Conservation (phyloP, 2,329 filamentous ascomycete genomes). For the Fusarium sp. region DNA sequence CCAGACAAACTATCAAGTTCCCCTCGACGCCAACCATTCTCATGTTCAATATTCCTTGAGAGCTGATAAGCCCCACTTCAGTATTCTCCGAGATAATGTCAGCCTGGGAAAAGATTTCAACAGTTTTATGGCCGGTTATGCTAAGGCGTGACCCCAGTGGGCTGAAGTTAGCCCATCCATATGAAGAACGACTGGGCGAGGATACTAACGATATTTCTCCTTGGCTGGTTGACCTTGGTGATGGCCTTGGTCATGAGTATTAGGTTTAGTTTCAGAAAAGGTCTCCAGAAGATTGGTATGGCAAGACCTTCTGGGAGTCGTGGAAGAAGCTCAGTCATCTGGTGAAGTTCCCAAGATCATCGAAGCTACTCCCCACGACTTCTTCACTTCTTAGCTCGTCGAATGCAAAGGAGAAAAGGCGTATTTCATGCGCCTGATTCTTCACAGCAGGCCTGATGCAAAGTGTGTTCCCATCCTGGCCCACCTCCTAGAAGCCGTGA, state of each 20-base stretch:
- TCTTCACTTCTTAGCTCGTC: constrained; percentile 38
- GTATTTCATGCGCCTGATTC: constrained; percentile 58
- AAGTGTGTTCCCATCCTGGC: constrained; percentile 47
- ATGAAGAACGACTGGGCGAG: constrained; percentile 9
- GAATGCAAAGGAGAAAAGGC: constrained; percentile 47
- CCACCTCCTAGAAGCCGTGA: constrained; percentile 30
- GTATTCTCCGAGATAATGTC: constrained; percentile 45
- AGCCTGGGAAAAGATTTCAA: constrained; percentile 47
- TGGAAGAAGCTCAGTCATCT: constrained; percentile 9
- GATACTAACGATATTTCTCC: neutral
- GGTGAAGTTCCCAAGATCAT: neutral
- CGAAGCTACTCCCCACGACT: constrained; percentile 34
- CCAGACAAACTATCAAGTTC: constrained; percentile 48
- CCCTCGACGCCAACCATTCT: constrained; percentile 40
- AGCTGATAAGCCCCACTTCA: constrained; percentile 48
- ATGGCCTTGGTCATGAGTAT: constrained; percentile 16
- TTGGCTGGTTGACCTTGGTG: constrained; percentile 25
- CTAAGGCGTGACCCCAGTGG: constrained; percentile 49
- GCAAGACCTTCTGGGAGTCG: constrained; percentile 19
- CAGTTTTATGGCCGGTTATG: constrained; percentile 50
- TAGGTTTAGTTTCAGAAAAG: neutral
- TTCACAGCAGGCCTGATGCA: constrained; percentile 60
- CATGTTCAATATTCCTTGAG: constrained; percentile 28
- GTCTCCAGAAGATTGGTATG: neutral
- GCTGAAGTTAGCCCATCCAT: constrained; percentile 36